A percentile compares a stretch with the other conserved stretches of the same genome.
These are phyloP conservation scores for Bisporella sp. DNA, from an alignment of 2,329 filamentous ascomycete species.

Conservation along the genomic window DNA sequence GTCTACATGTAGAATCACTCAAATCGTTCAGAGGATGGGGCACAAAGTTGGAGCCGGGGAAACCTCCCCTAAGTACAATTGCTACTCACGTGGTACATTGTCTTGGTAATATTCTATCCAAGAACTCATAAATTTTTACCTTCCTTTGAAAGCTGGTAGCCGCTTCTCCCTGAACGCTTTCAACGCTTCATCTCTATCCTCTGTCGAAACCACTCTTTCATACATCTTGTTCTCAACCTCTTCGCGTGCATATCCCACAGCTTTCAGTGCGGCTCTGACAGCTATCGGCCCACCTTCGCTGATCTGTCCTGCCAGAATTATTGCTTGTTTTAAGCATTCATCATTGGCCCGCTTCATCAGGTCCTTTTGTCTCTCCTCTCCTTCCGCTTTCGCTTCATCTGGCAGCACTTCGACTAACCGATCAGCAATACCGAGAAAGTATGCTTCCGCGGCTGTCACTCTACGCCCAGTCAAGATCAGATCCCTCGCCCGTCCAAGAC, in stretches of 20 bases:
- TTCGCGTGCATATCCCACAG: slow-evolving; percentile 66
- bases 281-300: slow-evolving; percentile 86
- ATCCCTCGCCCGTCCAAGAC: slow-evolving; percentile 75
- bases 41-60: too few species aligned
- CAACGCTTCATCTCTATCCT: slow-evolving; percentile 84
- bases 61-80: too few species aligned
- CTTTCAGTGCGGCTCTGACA: slow-evolving; percentile 69
- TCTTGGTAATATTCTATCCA: too few species aligned
- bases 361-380: slow-evolving; percentile 29
- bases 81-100: too few species aligned
- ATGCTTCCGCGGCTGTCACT: slow-evolving; percentile 76
- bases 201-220: slow-evolving; percentile 71
- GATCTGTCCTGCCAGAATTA: slow-evolving; percentile 75
- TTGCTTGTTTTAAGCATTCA: slow-evolving; percentile 66
- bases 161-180: slow-evolving; percentile 76
- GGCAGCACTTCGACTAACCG: slow-evolving; percentile 75
- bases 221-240: slow-evolving; percentile 84
- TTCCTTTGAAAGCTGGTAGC: slow-evolving; percentile 59
- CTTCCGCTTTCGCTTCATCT: slow-evolving; percentile 39
- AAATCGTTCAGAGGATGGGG: too few species aligned
- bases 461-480: slow-evolving; percentile 85
- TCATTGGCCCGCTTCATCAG: slow-evolving; percentile 54
- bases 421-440: slow-evolving; percentile 85
- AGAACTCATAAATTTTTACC: slow-evolving; percentile 4
- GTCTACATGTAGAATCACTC: too few species aligned